Base-by-base conservation (phyloP, 2,329 filamentous ascomycete genomes). In the Lachnellula occidentalis region DNA sequence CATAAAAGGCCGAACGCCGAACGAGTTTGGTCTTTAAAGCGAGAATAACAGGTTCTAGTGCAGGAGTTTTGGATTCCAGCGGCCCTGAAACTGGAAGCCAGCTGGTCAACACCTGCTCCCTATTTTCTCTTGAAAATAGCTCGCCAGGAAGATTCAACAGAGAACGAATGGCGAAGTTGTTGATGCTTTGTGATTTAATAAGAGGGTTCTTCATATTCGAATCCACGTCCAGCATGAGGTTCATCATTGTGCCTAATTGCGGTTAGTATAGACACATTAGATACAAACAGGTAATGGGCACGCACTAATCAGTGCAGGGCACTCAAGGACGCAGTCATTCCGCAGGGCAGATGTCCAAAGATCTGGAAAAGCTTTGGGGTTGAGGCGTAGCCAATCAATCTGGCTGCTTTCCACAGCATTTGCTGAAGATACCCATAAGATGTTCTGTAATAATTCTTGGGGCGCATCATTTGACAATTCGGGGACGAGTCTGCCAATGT, bases 1-100 rank as follows among this genome's bases (percentile, higher is more conserved):
- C 69, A 59, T 81, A 78, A 53, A 79, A 79, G 0, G 77, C 79
- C 0, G 78, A 73, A n/a, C 73, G 71, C 5, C 67, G 65, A 73
- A 80, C 78, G 22, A 81, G 66, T 61, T 78, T 81, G 2, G 73
- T 65, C 58, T 75, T 72, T 47, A 82, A 61, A 19, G 73, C 71
- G 6, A 82, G 66, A 5, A 77, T 61, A 37, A 58, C 54, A 31
- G 62, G 55, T 51, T 66, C 53, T n/a, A 64, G 41, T 34, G 56
- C 48, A 22, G 52, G 53, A 2, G 54, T 54, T 11, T 50, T 45
- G 31, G 37, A 53, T 2, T 50, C 54, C 7, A 47, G 17, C 7
- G 4, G 48, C 49, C 24, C 50, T 11, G 5, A 11, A 27, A 52
- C 39, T 22, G 50, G 47, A 14, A 58, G 34, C 63, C 64, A 69